Evolutionary conservation across 2,329 filamentous ascomycete species (phyloP), one percentile per base, ranked within the genome.

Genomic region (Annulohypoxylon truncatum): DNA sequence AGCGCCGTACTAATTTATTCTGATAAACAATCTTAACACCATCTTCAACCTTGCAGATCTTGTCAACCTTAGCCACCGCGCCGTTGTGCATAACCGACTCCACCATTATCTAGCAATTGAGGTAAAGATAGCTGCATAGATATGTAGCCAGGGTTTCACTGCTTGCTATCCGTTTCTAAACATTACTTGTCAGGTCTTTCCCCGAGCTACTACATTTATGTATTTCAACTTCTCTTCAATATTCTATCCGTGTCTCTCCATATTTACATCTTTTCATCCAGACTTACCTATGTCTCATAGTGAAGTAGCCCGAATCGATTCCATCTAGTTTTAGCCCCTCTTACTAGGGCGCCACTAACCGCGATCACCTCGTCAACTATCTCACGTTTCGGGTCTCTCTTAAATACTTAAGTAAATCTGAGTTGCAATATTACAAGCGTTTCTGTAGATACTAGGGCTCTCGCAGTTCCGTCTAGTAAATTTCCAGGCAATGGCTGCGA

Each of bases 401-500:
- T 20, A 35, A 40, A 28, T 6, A 8, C 13, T 15, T 50, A 50
- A n/a, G 24, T n/a, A 24, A 51, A 15, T 13, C 57, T 26, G 31
- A 10, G n/a, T 51, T 18, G 28, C 18, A 28, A 50, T 8, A 40
- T 33, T 53, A 26, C 18, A 3, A 24, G 35, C 46, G 26, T 20
- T 51, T 20, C 24, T 52, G 24, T 29, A 38, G 35, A 38, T 38
- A 12, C 13, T 24, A 6, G 18, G 24, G 26, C 9, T 47, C 33
- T 33, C 33, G 5, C 24, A 56, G 24, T 18, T 31, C 1, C 12
- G 9, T 46, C 51, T 28, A 50, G 20, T 22, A 33, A 12, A 42
- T 18, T 29, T 48, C 28, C 29, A 31, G 79, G 29, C 58, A 35
- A 74, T 74, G 72, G 31, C 70, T 33, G 61, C 66, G 46, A 67